These are phyloP conservation scores for Thuidium tamariscinum DNA, from an alignment of 225 moss, liverwort and hornwort genomes.

Conservation along the genomic window DNA sequence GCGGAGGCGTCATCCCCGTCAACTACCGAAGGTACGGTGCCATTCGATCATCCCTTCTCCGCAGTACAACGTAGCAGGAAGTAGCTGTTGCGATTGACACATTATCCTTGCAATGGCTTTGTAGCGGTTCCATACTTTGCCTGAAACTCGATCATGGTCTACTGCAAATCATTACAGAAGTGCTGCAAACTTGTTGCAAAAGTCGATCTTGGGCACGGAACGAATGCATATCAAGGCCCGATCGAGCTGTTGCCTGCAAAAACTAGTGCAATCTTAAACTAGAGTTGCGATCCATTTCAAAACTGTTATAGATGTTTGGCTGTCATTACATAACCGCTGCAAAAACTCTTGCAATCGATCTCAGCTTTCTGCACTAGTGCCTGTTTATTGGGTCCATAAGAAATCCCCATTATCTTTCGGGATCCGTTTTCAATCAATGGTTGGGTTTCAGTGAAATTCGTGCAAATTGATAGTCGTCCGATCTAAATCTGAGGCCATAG, in stretches of 20 bases:
- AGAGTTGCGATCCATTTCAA: background rate
- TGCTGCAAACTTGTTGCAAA: background rate
- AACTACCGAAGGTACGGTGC: conserved; percentile 17
- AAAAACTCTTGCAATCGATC: background rate
- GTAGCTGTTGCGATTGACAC: background rate
- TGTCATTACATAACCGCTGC: background rate
- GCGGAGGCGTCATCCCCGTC: conserved; percentile 45
- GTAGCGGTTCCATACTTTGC: too few species aligned
- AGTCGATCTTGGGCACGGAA: too few species aligned
- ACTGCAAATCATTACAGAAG: background rate
- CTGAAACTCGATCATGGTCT: background rate
- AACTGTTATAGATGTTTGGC: too few species aligned
- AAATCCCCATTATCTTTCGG: background rate
- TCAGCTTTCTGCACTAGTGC: background rate
- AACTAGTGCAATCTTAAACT: background rate
- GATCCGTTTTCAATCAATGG: background rate
- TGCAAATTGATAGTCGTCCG: background rate
- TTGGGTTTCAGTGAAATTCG: background rate
- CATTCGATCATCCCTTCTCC: background rate
- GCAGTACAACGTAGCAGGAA: background rate
- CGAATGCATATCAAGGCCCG: too few species aligned
- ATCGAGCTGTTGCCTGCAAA: background rate
- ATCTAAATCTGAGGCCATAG: background rate
- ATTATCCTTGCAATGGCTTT: background rate
- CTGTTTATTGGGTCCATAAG: background rate